A percentile compares a stretch with the other conserved stretches of the same genome.
Evolutionary conservation across 495 filamentous ascomycete genomes (phyloP).

Genomic region (Platismatia glauca): DNA sequence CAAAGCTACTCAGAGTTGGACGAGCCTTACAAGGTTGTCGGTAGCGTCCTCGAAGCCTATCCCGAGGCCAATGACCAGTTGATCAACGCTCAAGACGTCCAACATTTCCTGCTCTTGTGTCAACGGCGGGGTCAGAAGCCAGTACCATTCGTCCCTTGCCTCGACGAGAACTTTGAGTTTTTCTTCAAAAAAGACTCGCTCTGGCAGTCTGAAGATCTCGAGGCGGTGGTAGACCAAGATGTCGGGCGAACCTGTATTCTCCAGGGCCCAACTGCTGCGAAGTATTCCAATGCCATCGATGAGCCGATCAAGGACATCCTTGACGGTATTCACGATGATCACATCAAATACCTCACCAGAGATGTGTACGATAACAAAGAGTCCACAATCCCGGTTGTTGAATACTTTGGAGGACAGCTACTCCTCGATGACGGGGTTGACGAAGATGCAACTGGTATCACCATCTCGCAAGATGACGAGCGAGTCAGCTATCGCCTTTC

Average conservation of each 20-base stretch:
- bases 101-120: conserved; percentile 92
- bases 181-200: conserved; percentile 99
- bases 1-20: conserved; percentile 85
- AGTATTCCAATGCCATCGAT: conserved; percentile 78
- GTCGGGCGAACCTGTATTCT: conserved; percentile 91
- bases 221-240: conserved; percentile 90
- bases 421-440: conserved; percentile 39
- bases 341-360: conserved; percentile 66
- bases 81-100: conserved; percentile 94
- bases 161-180: conserved; percentile 94
- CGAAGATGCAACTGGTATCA: conserved; percentile 72
- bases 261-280: conserved; percentile 88
- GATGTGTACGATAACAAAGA: conserved; percentile 74
- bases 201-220: conserved; percentile 97
- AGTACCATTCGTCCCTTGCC: conserved; percentile 82
- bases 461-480: conserved; percentile 59
- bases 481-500: conserved; percentile 77
- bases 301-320: conserved; percentile 92
- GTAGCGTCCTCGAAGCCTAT: conserved; percentile 71
- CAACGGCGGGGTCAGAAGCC: conserved; percentile 91
- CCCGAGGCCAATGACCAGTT: conserved; percentile 80
- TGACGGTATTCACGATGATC: conserved; percentile 75
- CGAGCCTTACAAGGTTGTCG: conserved; percentile 65
- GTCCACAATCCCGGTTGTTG: conserved; percentile 67
- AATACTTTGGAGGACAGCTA: conserved; percentile 89